Evolutionary conservation across 495 filamentous ascomycete genomes (phyloP), one percentile per base, ranked within the genome.

Genomic region (Aspergillus affinis): DNA sequence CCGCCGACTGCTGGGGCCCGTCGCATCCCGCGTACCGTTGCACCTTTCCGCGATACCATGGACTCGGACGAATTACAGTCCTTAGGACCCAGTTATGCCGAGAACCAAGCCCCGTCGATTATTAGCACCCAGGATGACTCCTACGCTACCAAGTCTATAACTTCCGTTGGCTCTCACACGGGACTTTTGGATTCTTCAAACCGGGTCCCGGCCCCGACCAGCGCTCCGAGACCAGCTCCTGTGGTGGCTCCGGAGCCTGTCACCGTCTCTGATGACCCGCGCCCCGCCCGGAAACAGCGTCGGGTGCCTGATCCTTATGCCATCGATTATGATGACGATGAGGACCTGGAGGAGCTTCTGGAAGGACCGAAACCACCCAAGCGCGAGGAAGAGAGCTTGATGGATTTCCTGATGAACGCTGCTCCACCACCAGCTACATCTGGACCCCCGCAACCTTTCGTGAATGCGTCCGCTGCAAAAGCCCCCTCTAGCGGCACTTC

Each of bases 241-340:
- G 54, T 64, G 41, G 54, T 60, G 23, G 49, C 63, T 4, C 63
- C 63, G 30, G 55, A 53, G 41, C 23, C 51, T n/a, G 45, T 57
- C 26, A 49, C 50, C 26, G 67, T 54, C 18, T 68, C 57, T 4
- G 73, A 77, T 6, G 73, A 68, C 46, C 59, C 63, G 55, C 58
- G 21, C 32, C 81, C 74, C 59, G 66, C 61, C 49, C 86, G 90
- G 58, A 96, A 88, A 63, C 89, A 86, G 52, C 83, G 86, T 45
- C 86, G 92, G 26, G 85, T 90, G 47, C 88, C 82, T 47, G 95
- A 99, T 66, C 93, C 94, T 0, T 98, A 97, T 64, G 89, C 92
- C 36, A 90, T 98, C 58, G 93, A 97, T 62, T 81, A 87, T 46
- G 90, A 89, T 61, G 90, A 93, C 62, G 89, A 93, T 32, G 90